A percentile compares a stretch with the other conserved stretches of the same genome.
Evolutionary conservation across 2,329 filamentous ascomycete genomes (phyloP).

Genomic region (Trichoderma sp.): DNA sequence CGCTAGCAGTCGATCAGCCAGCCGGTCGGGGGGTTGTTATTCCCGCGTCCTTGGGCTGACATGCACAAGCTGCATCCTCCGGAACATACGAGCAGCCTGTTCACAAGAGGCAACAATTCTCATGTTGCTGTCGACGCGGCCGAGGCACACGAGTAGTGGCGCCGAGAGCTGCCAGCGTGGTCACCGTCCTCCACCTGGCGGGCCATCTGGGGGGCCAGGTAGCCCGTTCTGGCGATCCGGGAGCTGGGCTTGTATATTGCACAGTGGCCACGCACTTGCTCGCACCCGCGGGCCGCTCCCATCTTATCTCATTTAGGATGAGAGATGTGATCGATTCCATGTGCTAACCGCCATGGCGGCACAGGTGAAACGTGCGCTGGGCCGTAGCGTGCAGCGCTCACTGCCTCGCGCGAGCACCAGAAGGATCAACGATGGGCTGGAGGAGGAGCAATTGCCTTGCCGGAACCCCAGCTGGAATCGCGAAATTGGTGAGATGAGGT

Average conservation of each 20-base stretch:
- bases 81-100: neutral
- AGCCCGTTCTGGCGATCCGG: conserved; percentile 26
- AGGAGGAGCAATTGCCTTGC: neutral
- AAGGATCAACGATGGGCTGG: neutral
- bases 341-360: conserved; percentile 20
- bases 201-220: conserved; percentile 24
- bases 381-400: neutral
- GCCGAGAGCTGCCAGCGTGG: conserved; percentile 19
- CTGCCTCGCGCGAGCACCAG: conserved; percentile 7
- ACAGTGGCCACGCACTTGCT: conserved; percentile 22
- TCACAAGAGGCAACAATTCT: neutral
- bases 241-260: conserved; percentile 28
- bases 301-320: conserved; percentile 25
- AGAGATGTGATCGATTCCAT: conserved; percentile 28
- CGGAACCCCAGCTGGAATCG: no score
- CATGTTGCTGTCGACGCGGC: no score
- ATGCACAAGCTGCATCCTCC: neutral
- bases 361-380: conserved; percentile 13
- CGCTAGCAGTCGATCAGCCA: neutral
- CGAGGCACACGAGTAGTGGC: no score
- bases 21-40: neutral
- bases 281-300: conserved; percentile 28
- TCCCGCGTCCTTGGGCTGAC: neutral
- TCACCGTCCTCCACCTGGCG: conserved; percentile 3
- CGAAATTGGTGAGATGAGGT: neutral